Conservation (phyloP, 179 eudicot species). For the Actinidia arguta region DNA sequence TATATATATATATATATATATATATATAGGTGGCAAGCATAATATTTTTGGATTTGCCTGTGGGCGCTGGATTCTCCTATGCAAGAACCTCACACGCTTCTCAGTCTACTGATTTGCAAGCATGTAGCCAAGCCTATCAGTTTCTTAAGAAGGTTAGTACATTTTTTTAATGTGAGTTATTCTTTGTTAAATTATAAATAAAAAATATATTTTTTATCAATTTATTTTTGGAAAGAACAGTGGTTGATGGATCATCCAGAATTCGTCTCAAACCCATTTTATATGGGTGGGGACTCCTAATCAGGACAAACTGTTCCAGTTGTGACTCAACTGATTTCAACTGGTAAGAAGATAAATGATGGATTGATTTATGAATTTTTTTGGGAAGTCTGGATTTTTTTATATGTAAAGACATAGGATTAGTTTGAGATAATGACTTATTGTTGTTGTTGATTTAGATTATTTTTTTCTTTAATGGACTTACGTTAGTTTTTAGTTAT, state of each 20-base stretch:
- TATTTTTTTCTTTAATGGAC: too few species aligned
- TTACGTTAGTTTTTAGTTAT: not conserved
- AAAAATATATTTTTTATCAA: not conserved
- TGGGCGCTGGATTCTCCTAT: slow-evolving; percentile 71
- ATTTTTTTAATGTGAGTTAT: too few species aligned
- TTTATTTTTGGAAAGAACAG: slow-evolving; percentile 24
- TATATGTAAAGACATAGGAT: too few species aligned
- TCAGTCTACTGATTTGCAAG: slow-evolving; percentile 40
- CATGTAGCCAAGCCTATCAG: slow-evolving; percentile 46
- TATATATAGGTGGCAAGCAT: slow-evolving; percentile 40
- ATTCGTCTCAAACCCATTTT: slow-evolving; percentile 53
- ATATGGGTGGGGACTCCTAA: slow-evolving; percentile 70
- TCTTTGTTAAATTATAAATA: not conserved
- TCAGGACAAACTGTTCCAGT: slow-evolving; percentile 59
- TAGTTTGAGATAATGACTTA: too few species aligned
- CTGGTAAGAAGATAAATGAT: slow-evolving; percentile 43
- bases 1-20: not conserved
- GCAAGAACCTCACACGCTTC: slow-evolving; percentile 44
- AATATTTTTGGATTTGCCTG: slow-evolving; percentile 55
- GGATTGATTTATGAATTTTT: not conserved
- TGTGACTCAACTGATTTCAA: slow-evolving; percentile 40
- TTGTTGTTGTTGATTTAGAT: too few species aligned
- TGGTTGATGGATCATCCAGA: slow-evolving; percentile 51
- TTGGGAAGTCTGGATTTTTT: not conserved
- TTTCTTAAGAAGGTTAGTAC: slow-evolving; percentile 74